Conservation (phyloP, 2,329 filamentous ascomycete genomes). For the Talaromyces sp. region DNA sequence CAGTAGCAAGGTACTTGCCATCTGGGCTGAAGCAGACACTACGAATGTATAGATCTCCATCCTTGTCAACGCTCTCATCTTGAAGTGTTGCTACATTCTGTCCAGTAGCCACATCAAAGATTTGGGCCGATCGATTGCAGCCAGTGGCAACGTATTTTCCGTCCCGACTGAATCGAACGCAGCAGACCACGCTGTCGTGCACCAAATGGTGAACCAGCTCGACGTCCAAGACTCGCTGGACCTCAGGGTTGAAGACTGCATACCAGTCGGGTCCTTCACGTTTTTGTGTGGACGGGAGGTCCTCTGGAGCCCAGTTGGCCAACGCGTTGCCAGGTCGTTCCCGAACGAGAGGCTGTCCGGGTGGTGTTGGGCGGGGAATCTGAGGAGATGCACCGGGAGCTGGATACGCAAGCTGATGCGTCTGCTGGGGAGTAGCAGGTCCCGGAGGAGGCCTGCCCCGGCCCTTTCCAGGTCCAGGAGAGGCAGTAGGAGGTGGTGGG, state of each 20-base stretch:
- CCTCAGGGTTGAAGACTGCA: conserved; percentile 89
- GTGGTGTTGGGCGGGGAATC: conserved; percentile 75
- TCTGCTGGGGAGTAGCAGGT: conserved; percentile 87
- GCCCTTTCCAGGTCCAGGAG: conserved; percentile 75
- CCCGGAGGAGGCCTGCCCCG: conserved; percentile 57
- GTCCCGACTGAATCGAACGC: conserved; percentile 92
- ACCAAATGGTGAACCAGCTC: conserved; percentile 87
- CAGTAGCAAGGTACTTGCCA: conserved; percentile 86
- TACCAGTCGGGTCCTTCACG: conserved; percentile 91
- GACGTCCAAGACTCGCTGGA: conserved; percentile 84
- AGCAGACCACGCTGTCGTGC: conserved; percentile 96
- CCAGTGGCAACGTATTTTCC: conserved; percentile 94
- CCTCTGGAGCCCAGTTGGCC: conserved; percentile 80
- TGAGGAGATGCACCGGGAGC: conserved; percentile 78
- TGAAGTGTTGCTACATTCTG: conserved; percentile 85
- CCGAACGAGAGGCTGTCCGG: conserved; percentile 45
- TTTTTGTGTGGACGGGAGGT: conserved; percentile 79
- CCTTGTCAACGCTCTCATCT: conserved; percentile 79
- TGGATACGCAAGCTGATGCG: conserved; percentile 78
- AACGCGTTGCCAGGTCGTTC: conserved; percentile 62
- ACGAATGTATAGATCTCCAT: conserved; percentile 90
- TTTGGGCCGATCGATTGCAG: conserved; percentile 98
- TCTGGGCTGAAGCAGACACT: conserved; percentile 99
- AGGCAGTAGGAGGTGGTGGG: conserved; percentile 78
- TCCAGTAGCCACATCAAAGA: conserved; percentile 86